Evolutionary conservation across 129 eudicot genomes (phyloP).

Genomic region (Helichrysum umbraculigerum): DNA sequence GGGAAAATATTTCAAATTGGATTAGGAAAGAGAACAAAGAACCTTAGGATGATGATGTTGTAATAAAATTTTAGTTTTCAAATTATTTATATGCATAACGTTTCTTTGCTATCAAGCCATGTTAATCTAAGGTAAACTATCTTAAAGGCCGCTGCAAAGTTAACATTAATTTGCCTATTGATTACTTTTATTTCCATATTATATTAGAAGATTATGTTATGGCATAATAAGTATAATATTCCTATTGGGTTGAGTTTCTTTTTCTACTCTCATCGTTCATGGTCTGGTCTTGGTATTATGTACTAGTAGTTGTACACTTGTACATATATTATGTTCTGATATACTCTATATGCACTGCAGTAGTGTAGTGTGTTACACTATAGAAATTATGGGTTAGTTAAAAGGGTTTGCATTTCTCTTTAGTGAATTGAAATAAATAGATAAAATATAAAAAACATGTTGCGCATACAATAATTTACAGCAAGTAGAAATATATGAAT

Average conservation of each 20-base stretch:
- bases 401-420: conserved; percentile 4
- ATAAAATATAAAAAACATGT: neutral
- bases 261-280: neutral
- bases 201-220: too few relatives aligned
- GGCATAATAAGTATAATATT: neutral
- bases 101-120: conserved; percentile 6
- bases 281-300: neutral
- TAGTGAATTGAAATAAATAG: neutral
- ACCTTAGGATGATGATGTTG: conserved; percentile 1
- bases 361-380: too few relatives aligned
- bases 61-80: neutral
- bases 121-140: conserved; percentile 10
- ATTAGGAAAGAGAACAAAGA: conserved; percentile 6
- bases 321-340: too few relatives aligned
- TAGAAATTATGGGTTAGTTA: neutral
- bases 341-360: too few relatives aligned
- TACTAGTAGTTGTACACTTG: neutral
- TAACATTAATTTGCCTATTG: neutral
- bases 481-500: neutral
- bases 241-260: neutral
- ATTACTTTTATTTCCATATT: neutral
- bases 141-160: conserved; percentile 12
- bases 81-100: neutral
- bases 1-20: neutral
- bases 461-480: neutral